Evolutionary conservation across 306 rosid genomes (phyloP), one percentile per base, ranked within the genome.

Genomic region (Cucurbita ficifolia): DNA sequence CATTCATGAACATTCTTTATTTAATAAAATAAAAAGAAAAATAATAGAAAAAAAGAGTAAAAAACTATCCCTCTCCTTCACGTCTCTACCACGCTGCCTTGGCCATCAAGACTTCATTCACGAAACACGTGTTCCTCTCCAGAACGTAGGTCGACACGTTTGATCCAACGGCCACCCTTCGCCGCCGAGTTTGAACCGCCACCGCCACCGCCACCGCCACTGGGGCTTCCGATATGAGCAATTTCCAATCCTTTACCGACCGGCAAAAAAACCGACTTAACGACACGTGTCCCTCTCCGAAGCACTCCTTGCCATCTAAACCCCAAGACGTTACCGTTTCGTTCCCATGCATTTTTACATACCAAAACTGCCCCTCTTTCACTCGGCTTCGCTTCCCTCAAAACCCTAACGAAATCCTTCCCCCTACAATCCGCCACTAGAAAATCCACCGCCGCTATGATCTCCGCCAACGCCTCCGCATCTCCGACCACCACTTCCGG

Each of bases 221-320:
- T 51, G 16, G 69, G 70, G 63, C 92, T 82, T 11, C 96, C 98
- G 49, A 92, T 83, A 79, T 92, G 84, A 61, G 96, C 98, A 58
- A 92, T 90, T 78, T 89, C 96, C 83, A 92, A 83, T 10, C 98
- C 98, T 36, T 71, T 83, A 2, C 95, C 96, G 33, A 92, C 91
- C 3, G 98, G 98, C 42, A 90, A 83, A 52, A 87, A 84, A 70
- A 86, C 91, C 0, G 96, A 57, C 76, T 96, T 84, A 9, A 92
- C 96, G 17, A 92, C 85, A 38, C 96, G 88, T 61, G 92, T 84
- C 56, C 95, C 98, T 6, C 74, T 84, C 55, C 80, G 82, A 9
- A 92, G 83, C 65, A 80, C 84, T 59, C 72, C 58, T 24, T 75
- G 82, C 97, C 96, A 92, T 70, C 75, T 76, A 72, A 88, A 85